phyloP scores from a whole-genome alignment of 768 basidiomycete genomes.

The Trametes cubensis region DNA sequence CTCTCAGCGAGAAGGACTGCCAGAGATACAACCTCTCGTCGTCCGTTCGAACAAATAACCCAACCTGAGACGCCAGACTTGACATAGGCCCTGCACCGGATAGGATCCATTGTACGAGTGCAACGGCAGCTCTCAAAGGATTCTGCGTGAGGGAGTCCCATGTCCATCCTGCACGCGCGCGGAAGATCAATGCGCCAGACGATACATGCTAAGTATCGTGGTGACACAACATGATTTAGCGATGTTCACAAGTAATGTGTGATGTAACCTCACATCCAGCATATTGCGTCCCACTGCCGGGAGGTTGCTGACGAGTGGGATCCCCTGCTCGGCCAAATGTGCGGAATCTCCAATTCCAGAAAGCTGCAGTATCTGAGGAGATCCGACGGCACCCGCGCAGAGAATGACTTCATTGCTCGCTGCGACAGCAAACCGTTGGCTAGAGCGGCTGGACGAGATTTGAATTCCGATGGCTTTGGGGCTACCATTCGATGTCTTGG shows the following conservation, averaged over 20 bases:
- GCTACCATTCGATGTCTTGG: background rate
- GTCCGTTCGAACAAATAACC: conserved; percentile 19
- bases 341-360: conserved; percentile 32
- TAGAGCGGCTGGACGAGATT: conserved; percentile 1
- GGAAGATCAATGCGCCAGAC: conserved; percentile 17
- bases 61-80: conserved; percentile 2
- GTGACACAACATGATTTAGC: background rate
- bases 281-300: conserved; percentile 34
- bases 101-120: conserved; percentile 14
- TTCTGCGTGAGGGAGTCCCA: conserved; percentile 16
- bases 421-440: conserved; percentile 15
- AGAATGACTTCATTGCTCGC: conserved; percentile 26
- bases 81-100: conserved; percentile 18
- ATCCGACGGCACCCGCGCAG: conserved; percentile 20
- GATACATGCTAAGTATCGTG: conserved; percentile 26
- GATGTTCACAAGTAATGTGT: background rate
- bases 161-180: conserved; percentile 16
- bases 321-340: conserved; percentile 22
- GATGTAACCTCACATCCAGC: conserved; percentile 25
- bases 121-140: background rate
- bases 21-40: conserved; percentile 15
- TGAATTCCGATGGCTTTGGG: conserved; percentile 19
- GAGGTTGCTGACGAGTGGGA: conserved; percentile 25
- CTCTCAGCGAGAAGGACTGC: background rate
- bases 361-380: conserved; percentile 30